These are phyloP conservation scores for Wickerhamomyces queroliae DNA, from an alignment of 805 yeast species.

Conservation along the genomic window DNA sequence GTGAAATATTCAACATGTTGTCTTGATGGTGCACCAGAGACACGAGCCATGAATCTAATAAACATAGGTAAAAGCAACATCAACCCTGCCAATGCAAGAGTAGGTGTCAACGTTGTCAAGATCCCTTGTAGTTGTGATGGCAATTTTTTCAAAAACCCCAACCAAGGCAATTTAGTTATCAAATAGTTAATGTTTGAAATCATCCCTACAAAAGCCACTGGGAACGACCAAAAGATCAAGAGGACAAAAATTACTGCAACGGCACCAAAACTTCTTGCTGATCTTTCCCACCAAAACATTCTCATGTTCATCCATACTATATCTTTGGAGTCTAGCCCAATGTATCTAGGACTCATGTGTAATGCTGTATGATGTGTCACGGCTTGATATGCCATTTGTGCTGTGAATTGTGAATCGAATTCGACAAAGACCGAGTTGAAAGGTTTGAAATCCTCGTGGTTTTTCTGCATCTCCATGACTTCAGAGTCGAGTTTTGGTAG, in stretches of 20 bases:
- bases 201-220: slow-evolving; percentile 75
- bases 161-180: slow-evolving; percentile 49
- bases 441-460: slow-evolving; percentile 43
- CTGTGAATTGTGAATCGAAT: slow-evolving; percentile 69
- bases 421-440: slow-evolving; percentile 79
- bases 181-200: slow-evolving; percentile 62
- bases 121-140: slow-evolving; percentile 54
- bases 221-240: slow-evolving; percentile 66
- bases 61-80: slow-evolving; percentile 64
- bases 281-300: slow-evolving; percentile 74
- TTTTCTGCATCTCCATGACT: slow-evolving; percentile 47
- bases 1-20: slow-evolving; percentile 60
- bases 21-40: slow-evolving; percentile 50
- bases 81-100: slow-evolving; percentile 55
- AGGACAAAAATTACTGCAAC: slow-evolving; percentile 47
- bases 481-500: slow-evolving; percentile 54
- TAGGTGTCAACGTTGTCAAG: slow-evolving; percentile 65
- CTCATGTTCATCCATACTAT: slow-evolving; percentile 70
- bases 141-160: slow-evolving; percentile 49
- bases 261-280: slow-evolving; percentile 48
- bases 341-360: slow-evolving; percentile 51
- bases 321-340: slow-evolving; percentile 60
- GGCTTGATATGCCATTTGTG: slow-evolving; percentile 67
- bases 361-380: slow-evolving; percentile 61
- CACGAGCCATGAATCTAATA: slow-evolving; percentile 55